Conservation (phyloP, 257 asterid species). For the Solanum etuberosum region DNA sequence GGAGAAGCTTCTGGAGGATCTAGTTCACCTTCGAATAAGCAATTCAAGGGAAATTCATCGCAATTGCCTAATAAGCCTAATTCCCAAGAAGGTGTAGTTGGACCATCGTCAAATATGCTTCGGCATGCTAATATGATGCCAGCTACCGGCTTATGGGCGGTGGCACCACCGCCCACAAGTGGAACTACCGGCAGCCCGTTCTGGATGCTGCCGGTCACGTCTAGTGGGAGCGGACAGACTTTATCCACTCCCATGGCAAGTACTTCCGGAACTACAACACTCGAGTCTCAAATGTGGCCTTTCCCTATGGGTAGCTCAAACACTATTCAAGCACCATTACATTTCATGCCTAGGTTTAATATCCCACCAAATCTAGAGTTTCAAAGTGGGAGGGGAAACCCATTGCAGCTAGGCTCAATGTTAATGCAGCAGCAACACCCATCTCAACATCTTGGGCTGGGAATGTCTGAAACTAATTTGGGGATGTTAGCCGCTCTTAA, state of each 20-base stretch:
- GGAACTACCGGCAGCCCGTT: conserved; percentile 17
- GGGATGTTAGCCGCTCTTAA: conserved; percentile 50
- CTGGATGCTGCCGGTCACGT: conserved; percentile 54
- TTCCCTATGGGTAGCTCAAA: conserved; percentile 21
- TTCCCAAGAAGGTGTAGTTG: conserved; percentile 15
- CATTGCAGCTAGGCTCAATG: conserved; percentile 35
- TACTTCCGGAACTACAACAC: conserved; percentile 11
- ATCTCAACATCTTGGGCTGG: conserved; percentile 37
- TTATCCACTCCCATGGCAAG: conserved; percentile 6
- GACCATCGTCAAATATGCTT: conserved; percentile 21
- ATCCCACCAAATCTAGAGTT: conserved; percentile 38
- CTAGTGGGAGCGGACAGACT: not conserved
- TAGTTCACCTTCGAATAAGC: conserved; percentile 47
- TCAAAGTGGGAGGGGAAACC: conserved; percentile 24
- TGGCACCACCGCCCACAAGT: conserved; percentile 9
- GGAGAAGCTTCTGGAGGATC: conserved; percentile 28
- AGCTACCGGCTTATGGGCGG: conserved; percentile 55
- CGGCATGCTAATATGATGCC: conserved; percentile 34
- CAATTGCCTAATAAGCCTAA: conserved; percentile 18
- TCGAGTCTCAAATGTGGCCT: conserved; percentile 47
- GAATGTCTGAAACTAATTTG: conserved; percentile 32
- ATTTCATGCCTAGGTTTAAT: conserved; percentile 45
- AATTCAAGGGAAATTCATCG: conserved; percentile 15
- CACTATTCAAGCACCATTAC: conserved; percentile 33
- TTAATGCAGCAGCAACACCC: conserved; percentile 25